phyloP scores from a whole-genome alignment of 2,329 filamentous ascomycete species.

The Fragosphaeria purpurea region DNA sequence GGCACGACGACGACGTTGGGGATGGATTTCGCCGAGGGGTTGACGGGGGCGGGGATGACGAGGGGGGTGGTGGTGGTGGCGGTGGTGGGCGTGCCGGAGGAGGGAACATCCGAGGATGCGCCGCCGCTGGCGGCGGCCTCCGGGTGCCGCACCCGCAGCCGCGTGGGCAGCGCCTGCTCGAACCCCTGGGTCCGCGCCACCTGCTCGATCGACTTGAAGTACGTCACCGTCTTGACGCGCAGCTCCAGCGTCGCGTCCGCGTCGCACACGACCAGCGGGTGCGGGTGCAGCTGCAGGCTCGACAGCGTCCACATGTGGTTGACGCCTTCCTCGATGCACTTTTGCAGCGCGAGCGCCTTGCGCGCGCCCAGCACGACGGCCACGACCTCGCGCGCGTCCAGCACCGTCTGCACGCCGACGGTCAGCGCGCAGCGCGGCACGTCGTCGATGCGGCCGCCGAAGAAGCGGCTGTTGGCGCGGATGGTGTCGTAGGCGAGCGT shows the following conservation, averaged over 20 bases:
- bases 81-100: constrained; percentile 12
- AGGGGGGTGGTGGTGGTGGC: constrained; percentile 8
- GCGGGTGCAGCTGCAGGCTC: constrained; percentile 60
- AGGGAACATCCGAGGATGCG: constrained; percentile 13
- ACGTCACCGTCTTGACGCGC: constrained; percentile 56
- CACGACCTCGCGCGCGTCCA: constrained; percentile 64
- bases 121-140: constrained; percentile 14
- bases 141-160: constrained; percentile 40
- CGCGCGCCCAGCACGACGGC: constrained; percentile 64
- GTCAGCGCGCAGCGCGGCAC: constrained; percentile 65
- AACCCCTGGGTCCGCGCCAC: constrained; percentile 37
- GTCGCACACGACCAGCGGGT: constrained; percentile 65
- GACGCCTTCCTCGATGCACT: constrained; percentile 62
- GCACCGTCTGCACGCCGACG: constrained; percentile 42
- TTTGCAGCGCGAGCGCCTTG: constrained; percentile 62
- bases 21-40: not conserved
- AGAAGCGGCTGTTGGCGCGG: constrained; percentile 65
- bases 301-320: constrained; percentile 78
- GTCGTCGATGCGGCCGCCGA: constrained; percentile 51
- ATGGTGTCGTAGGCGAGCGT: constrained; percentile 71
- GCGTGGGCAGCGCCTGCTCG: constrained; percentile 38
- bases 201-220: constrained; percentile 52
- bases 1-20: constrained; percentile 20
- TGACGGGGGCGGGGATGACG: constrained; percentile 8
- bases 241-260: constrained; percentile 59